phyloP scores from a whole-genome alignment of 805 yeast genomes.

The Ogataea populi-albae region DNA sequence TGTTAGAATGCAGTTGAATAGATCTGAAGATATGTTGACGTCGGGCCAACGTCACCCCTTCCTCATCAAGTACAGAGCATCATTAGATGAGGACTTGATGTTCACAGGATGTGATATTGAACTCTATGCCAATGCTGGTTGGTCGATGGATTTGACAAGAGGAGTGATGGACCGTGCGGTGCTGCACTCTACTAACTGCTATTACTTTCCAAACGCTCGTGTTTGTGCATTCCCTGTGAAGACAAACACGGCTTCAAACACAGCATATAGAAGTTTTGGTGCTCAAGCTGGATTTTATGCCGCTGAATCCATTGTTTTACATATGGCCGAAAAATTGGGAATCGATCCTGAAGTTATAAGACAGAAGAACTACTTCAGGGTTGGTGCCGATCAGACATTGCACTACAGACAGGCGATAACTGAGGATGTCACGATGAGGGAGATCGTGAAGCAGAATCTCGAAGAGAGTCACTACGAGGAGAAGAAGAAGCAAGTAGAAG shows the following conservation, averaged over 20 bases:
- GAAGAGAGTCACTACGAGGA: constrained; percentile 35
- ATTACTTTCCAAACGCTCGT: constrained; percentile 40
- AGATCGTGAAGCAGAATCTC: constrained; percentile 35
- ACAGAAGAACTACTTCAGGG: constrained; percentile 36
- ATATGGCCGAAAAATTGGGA: constrained; percentile 38
- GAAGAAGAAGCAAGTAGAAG: constrained; percentile 36
- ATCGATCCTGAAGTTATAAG: constrained; percentile 40
- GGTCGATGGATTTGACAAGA: constrained; percentile 46
- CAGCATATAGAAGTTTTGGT: constrained; percentile 50
- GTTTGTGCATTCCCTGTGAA: constrained; percentile 39
- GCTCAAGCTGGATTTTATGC: constrained; percentile 50
- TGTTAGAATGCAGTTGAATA: constrained; percentile 38
- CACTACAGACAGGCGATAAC: constrained; percentile 40
- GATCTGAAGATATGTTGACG: constrained; percentile 44
- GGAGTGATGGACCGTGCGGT: constrained; percentile 50
- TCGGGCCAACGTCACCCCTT: constrained; percentile 50
- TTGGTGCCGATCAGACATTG: constrained; percentile 31
- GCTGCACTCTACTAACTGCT: constrained; percentile 41
- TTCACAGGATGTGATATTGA: constrained; percentile 39
- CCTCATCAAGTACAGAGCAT: constrained; percentile 40
- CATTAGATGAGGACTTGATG: constrained; percentile 39
- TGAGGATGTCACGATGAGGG: constrained; percentile 39
- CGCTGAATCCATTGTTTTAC: constrained; percentile 39
- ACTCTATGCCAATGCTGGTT: constrained; percentile 46
- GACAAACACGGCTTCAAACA: constrained; percentile 46